Evolutionary conservation across 345 rosid genomes (phyloP).

Genomic region (Camelina laxa): DNA sequence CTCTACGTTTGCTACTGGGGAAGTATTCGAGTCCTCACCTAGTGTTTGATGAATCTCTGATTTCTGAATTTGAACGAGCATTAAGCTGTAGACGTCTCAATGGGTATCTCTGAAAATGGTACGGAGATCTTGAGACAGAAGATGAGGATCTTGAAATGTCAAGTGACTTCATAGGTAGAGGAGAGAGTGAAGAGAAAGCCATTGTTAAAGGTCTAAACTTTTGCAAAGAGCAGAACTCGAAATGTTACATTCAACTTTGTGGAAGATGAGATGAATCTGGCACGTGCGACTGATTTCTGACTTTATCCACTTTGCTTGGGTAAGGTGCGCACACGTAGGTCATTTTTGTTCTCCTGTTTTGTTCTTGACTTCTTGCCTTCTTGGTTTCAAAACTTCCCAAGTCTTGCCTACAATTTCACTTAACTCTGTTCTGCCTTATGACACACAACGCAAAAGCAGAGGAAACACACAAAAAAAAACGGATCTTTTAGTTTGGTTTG

Average conservation of each 20-base stretch:
- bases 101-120: conserved; percentile 29
- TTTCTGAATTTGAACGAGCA: conserved; percentile 20
- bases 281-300: conserved; percentile 34
- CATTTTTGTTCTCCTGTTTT: conserved; percentile 23
- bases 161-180: conserved; percentile 37
- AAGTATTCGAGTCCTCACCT: conserved; percentile 32
- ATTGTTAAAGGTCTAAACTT: conserved; percentile 27
- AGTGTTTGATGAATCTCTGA: conserved; percentile 28
- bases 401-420: conserved; percentile 4
- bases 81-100: conserved; percentile 34
- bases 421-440: conserved; percentile 15
- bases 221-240: conserved; percentile 1
- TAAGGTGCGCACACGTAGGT: conserved; percentile 32
- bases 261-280: conserved; percentile 19
- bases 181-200: conserved; percentile 44
- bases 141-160: conserved; percentile 34
- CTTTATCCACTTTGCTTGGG: conserved; percentile 44
- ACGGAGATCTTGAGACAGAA: conserved; percentile 21
- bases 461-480: not conserved
- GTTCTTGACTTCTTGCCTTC: not conserved
- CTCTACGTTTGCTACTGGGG: not conserved
- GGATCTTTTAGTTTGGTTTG: conserved; percentile 1
- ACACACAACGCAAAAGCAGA: not conserved
- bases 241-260: not conserved
- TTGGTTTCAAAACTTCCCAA: not conserved